A percentile compares a stretch with the other conserved stretches of the same genome.
Evolutionary conservation across 176 grass and related monocot genomes (phyloP).

Genomic region (sorghum (Sorghum bicolor)): Sorghum_bicolor_NCBIv3 NC_012876.2:10170501-10171000

Average conservation of each 20-base stretch:
- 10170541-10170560: not conserved
- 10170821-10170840: no score
- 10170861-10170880: no score
- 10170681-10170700: not conserved
- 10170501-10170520: no score
- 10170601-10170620: constrained; percentile 7
- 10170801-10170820: no score
- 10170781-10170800: constrained; percentile 26
- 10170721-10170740: not conserved
- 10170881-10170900: no score
- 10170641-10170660: constrained; percentile 28
- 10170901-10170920: no score
- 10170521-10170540: not conserved
- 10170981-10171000: no score
- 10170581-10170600: not conserved
- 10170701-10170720: not conserved
- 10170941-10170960: no score
- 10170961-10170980: no score
- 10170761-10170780: constrained; percentile 14
- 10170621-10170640: constrained; percentile 15
- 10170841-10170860: no score
- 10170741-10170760: not conserved
- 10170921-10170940: no score
- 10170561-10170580: constrained; percentile 16
- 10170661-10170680: constrained; percentile 17